Percentiles rank a stretch among this genome's conserved stretches.
Evolutionary conservation across 169 alveolate species (phyloP).

Genomic region (Babesia sp.): DNA sequence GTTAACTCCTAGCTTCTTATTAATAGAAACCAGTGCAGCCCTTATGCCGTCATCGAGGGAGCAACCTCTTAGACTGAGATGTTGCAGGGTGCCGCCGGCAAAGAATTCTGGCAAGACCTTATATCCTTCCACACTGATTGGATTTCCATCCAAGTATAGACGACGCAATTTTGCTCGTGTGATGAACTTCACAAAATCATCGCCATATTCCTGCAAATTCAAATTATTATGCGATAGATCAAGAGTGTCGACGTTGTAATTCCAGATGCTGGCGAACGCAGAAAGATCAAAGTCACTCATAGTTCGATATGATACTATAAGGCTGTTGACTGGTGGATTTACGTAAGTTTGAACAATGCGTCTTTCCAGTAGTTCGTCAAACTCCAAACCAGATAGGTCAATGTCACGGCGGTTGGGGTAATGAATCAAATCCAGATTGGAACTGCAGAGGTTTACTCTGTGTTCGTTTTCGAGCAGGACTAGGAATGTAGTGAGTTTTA

Average conservation of each 20-base stretch:
- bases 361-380: conserved; percentile 2
- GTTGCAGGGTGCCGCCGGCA: not conserved
- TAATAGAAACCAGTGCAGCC: not conserved
- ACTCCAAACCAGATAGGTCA: not conserved
- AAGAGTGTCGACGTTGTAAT: conserved; percentile 7
- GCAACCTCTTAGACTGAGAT: conserved; percentile 53
- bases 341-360: not conserved
- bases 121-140: conserved; percentile 1
- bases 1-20: not conserved
- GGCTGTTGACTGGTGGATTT: not conserved
- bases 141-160: conserved; percentile 49
- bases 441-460: not conserved
- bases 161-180: conserved; percentile 7
- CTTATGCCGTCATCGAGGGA: conserved; percentile 12
- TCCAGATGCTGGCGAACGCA: conserved; percentile 17
- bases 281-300: conserved; percentile 40
- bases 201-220: conserved; percentile 3
- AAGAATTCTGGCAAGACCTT: not conserved
- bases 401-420: conserved; percentile 23
- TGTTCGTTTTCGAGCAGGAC: conserved; percentile 16
- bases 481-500: not conserved
- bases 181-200: conserved; percentile 12
- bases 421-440: conserved; percentile 1
- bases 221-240: conserved; percentile 38
- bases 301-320: conserved; percentile 9